These are phyloP conservation scores for Dictyostelium purpureum DNA, from an alignment of 78 protist species.

Conservation along the genomic window DNA sequence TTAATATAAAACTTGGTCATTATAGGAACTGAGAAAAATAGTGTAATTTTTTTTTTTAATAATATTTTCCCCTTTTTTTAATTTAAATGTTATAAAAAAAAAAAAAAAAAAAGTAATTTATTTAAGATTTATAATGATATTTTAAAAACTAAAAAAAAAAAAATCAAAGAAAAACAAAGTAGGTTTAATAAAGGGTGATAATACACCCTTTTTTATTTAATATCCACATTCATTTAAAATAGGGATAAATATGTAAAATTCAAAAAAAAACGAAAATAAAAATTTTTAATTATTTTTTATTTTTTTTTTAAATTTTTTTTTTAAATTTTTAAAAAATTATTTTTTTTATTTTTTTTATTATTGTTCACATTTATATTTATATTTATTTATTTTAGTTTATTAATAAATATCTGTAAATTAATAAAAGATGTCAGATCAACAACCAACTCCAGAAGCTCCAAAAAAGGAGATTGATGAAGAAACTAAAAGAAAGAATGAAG, in stretches of 20 bases:
- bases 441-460: slow-evolving; percentile 7
- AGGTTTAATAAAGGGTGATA: neutral
- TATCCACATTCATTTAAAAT: no score
- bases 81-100: neutral
- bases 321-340: neutral
- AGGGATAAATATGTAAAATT: no score
- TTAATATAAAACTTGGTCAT: no score
- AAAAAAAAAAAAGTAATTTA: neutral
- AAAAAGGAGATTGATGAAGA: slow-evolving; percentile 44
- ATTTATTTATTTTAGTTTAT: no score
- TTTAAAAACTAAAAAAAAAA: neutral
- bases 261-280: neutral
- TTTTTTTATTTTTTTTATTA: neutral
- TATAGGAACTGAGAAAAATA: no score
- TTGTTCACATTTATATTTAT: no score
- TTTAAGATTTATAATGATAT: neutral
- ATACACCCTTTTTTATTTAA: neutral
- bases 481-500: slow-evolving; percentile 50
- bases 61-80: no score
- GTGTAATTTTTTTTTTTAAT: no score
- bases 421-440: neutral
- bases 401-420: neutral
- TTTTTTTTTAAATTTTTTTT: neutral
- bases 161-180: neutral
- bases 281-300: neutral